These are phyloP conservation scores for Aegilops longissima DNA, from an alignment of 176 grass and related monocot species.

Conservation along the genomic window DNA sequence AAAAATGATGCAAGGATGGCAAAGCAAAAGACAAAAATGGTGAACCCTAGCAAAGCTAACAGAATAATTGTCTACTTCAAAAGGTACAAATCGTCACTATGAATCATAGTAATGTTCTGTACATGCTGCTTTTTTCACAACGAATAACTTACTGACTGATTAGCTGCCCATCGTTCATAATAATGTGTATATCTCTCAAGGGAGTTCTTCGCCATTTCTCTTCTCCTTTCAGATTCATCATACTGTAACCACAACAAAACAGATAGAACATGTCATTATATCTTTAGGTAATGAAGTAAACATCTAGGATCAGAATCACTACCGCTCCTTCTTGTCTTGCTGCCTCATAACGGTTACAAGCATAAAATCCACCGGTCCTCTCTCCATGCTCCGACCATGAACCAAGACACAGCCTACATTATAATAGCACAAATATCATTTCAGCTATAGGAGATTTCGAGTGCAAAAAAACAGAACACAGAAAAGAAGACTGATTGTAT, in stretches of 20 bases:
- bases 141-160: constrained; percentile 84
- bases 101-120: not conserved
- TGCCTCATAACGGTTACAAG: constrained; percentile 96
- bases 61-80: not conserved
- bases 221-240: constrained; percentile 99
- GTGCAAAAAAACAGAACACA: constrained; percentile 24
- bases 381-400: constrained; percentile 98
- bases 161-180: constrained; percentile 99
- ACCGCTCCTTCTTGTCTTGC: constrained; percentile 99
- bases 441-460: constrained; percentile 8
- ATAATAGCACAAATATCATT: constrained; percentile 16
- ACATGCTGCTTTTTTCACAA: constrained; percentile 5
- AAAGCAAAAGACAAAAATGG: not conserved
- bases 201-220: constrained; percentile 99
- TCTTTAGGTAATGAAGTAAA: constrained; percentile 10
- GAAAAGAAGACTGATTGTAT: constrained; percentile 26
- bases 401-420: constrained; percentile 91
- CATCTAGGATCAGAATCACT: constrained; percentile 37
- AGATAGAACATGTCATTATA: constrained; percentile 19
- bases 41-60: not conserved
- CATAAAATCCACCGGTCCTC: constrained; percentile 98
- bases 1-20: not conserved
- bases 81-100: not conserved
- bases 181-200: constrained; percentile 99
- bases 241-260: constrained; percentile 61